phyloP scores from a whole-genome alignment of 148 eudicot species.

The Camellia lanceoleosa region DNA sequence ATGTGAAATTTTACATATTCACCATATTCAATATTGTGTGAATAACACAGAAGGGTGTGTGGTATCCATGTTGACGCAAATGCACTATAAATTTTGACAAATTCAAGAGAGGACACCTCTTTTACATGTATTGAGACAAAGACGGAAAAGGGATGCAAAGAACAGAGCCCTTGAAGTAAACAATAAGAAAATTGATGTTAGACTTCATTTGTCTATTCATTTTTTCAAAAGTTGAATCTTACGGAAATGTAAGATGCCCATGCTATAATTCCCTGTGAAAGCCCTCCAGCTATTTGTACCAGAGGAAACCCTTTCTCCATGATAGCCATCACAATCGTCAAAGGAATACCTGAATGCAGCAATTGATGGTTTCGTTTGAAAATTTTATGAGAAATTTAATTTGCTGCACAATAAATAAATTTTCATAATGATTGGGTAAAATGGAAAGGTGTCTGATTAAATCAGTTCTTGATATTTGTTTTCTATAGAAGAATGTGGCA shows the following conservation, averaged over 20 bases:
- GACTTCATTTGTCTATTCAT: neutral
- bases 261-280: constrained; percentile 40
- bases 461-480: no score
- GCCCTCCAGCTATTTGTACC: constrained; percentile 44
- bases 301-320: constrained; percentile 41
- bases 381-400: neutral
- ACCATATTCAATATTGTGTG: neutral
- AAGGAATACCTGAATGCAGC: constrained; percentile 34
- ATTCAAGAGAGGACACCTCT: neutral
- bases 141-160: neutral
- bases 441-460: no score
- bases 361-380: neutral
- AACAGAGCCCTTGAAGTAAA: neutral
- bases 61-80: constrained; percentile 3
- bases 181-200: no score
- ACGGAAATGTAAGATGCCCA: constrained; percentile 54
- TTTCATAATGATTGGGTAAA: no score
- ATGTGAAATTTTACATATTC: neutral
- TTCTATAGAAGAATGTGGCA: no score
- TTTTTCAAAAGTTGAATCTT: constrained; percentile 27
- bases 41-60: neutral
- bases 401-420: neutral
- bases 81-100: neutral
- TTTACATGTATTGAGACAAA: neutral
- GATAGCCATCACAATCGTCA: constrained; percentile 33